These are phyloP conservation scores for Fusarium marasasianum DNA, from an alignment of 2,329 filamentous ascomycete genomes.

Conservation along the genomic window DNA sequence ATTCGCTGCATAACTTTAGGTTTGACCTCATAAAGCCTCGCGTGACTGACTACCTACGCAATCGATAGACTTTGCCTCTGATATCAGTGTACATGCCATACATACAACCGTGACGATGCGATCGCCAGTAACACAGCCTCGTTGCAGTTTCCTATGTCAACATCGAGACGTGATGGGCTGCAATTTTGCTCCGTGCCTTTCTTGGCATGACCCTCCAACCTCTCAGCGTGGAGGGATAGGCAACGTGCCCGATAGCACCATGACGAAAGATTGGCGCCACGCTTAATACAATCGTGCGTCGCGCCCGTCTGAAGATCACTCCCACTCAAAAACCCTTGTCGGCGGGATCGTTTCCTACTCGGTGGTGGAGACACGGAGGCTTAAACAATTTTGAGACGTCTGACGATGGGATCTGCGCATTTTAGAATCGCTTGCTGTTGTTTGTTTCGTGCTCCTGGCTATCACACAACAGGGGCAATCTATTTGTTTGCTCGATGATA, in stretches of 20 bases:
- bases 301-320: slow-evolving; percentile 7
- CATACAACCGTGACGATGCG: background rate
- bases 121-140: slow-evolving; percentile 14
- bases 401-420: slow-evolving; percentile 7
- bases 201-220: slow-evolving; percentile 16
- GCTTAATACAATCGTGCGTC: slow-evolving; percentile 22
- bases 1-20: background rate
- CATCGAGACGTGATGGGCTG: slow-evolving; percentile 4
- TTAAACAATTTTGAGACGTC: slow-evolving; percentile 17
- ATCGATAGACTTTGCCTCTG: slow-evolving; percentile 12
- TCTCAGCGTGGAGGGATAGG: slow-evolving; percentile 25
- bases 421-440: background rate
- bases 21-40: background rate
- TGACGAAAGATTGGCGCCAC: slow-evolving; percentile 35
- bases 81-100: background rate
- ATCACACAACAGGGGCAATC: background rate
- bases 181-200: slow-evolving; percentile 2
- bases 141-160: background rate
- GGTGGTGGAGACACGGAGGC: background rate
- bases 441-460: background rate
- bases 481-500: slow-evolving; percentile 15
- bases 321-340: slow-evolving; percentile 14
- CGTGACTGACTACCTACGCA: slow-evolving; percentile 12
- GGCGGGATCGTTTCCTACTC: slow-evolving; percentile 3
- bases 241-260: slow-evolving; percentile 34